Evolutionary conservation across 1,139 yeast genomes (phyloP).

Genomic region (Geotrichum carabidarum): DNA sequence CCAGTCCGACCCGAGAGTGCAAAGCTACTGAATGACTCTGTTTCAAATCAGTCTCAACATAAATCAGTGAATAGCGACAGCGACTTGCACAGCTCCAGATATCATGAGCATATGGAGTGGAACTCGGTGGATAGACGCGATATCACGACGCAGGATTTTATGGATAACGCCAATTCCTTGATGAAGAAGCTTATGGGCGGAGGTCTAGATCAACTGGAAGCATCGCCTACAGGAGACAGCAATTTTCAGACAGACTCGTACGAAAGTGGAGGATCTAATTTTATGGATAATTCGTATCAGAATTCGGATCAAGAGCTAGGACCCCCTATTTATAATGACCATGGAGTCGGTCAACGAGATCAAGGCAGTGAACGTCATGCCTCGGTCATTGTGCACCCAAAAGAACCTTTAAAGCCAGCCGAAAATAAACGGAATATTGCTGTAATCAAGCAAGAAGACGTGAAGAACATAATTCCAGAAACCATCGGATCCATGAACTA

Average conservation of each 20-base stretch:
- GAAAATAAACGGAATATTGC: constrained; percentile 8
- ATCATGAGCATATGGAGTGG: constrained; percentile 3
- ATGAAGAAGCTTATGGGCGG: constrained; percentile 14
- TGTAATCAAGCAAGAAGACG: constrained; percentile 16
- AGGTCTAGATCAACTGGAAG: background rate
- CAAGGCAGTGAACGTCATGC: background rate
- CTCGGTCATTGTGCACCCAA: constrained; percentile 8
- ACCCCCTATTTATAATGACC: background rate
- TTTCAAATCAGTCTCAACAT: constrained; percentile 1
- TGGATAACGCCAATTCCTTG: constrained; percentile 17
- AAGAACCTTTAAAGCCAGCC: background rate
- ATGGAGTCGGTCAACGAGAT: background rate
- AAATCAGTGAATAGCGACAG: constrained; percentile 3
- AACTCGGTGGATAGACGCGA: constrained; percentile 17
- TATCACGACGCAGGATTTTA: constrained; percentile 19
- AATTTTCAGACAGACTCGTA: constrained; percentile 6
- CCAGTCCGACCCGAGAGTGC: constrained; percentile 1
- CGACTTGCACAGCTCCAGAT: background rate
- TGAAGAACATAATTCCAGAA: constrained; percentile 14
- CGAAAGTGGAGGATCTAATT: constrained; percentile 4
- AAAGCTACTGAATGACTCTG: constrained; percentile 1
- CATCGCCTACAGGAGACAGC: background rate
- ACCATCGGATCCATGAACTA: constrained; percentile 17
- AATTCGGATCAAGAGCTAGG: constrained; percentile 4
- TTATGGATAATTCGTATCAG: background rate